Evolutionary conservation across 305 asterid species (phyloP).

Genomic region (Nicotiana rustica): DNA sequence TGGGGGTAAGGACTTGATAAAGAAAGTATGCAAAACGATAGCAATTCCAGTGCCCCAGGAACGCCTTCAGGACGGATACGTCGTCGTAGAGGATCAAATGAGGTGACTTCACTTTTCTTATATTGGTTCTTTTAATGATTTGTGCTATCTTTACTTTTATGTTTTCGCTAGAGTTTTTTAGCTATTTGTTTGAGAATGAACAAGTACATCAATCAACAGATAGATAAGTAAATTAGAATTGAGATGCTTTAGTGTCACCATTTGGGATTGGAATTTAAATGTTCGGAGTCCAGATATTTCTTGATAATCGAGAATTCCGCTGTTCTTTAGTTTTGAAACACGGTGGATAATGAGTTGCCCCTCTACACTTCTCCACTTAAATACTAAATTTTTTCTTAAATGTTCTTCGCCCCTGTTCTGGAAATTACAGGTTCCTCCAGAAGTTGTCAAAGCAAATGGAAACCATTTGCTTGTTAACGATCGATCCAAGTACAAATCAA

Average conservation of each 20-base stretch:
- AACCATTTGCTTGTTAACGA: constrained; percentile 75
- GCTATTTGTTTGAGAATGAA: background rate
- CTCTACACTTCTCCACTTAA: background rate
- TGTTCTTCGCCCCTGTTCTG: constrained; percentile 9
- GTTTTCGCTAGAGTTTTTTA: background rate
- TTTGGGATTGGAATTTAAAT: background rate
- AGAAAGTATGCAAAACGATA: constrained; percentile 38
- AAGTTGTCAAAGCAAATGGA: constrained; percentile 64
- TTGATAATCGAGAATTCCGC: constrained; percentile 12
- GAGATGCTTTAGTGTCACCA: background rate
- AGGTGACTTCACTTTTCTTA: constrained; percentile 33
- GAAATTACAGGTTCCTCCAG: constrained; percentile 68
- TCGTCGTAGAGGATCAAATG: constrained; percentile 45
- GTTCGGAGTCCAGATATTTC: background rate
- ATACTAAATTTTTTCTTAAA: background rate
- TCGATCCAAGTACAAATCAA: constrained; percentile 85
- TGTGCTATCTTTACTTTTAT: background rate
- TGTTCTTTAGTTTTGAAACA: background rate
- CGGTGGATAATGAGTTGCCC: background rate
- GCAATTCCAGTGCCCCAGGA: constrained; percentile 34
- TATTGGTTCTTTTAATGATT: constrained; percentile 12
- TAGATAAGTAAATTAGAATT: background rate
- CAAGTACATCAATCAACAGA: constrained; percentile 17
- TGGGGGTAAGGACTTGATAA: constrained; percentile 31
- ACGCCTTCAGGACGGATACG: constrained; percentile 39